phyloP scores from a whole-genome alignment of 805 yeast species.

The Debaryomyces hansenii region DNA sequence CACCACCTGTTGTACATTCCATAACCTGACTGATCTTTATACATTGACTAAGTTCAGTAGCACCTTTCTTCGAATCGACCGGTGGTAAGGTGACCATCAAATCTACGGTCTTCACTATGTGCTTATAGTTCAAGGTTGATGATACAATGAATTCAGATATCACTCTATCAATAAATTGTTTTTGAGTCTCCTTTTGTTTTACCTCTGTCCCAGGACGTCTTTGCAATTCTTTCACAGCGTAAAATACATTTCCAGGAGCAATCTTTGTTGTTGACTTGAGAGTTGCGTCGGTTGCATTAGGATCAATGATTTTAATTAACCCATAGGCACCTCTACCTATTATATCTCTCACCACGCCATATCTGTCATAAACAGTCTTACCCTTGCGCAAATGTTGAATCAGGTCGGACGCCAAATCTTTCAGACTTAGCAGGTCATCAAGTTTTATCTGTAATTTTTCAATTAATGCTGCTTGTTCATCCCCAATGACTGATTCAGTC shows the following conservation, averaged over 20 bases:
- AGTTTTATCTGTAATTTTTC: slow-evolving; percentile 19
- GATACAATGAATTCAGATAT: slow-evolving; percentile 91
- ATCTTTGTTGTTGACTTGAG: background rate
- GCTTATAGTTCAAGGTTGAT: slow-evolving; percentile 70
- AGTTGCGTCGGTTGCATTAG: slow-evolving; percentile 8
- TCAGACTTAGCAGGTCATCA: slow-evolving; percentile 12
- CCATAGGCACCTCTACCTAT: slow-evolving; percentile 42
- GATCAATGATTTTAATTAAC: slow-evolving; percentile 32
- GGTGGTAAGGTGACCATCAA: slow-evolving; percentile 50
- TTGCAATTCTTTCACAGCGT: slow-evolving; percentile 36
- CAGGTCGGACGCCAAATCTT: slow-evolving; percentile 6
- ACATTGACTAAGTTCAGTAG: slow-evolving; percentile 2
- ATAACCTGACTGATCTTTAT: slow-evolving; percentile 33
- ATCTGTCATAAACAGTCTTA: slow-evolving; percentile 31
- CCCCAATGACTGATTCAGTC: slow-evolving; percentile 28
- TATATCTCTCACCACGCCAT: slow-evolving; percentile 33
- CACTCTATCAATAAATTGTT: slow-evolving; percentile 65
- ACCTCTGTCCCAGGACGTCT: slow-evolving; percentile 15
- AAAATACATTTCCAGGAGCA: slow-evolving; percentile 11
- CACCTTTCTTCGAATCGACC: background rate
- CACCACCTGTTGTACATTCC: slow-evolving; percentile 40
- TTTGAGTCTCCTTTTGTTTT: slow-evolving; percentile 23
- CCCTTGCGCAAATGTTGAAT: slow-evolving; percentile 9
- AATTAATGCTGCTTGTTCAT: slow-evolving; percentile 25
- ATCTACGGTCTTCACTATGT: slow-evolving; percentile 76